These are phyloP conservation scores for Vigna radiata DNA, from an alignment of 306 rosid species.

Conservation along the genomic window DNA sequence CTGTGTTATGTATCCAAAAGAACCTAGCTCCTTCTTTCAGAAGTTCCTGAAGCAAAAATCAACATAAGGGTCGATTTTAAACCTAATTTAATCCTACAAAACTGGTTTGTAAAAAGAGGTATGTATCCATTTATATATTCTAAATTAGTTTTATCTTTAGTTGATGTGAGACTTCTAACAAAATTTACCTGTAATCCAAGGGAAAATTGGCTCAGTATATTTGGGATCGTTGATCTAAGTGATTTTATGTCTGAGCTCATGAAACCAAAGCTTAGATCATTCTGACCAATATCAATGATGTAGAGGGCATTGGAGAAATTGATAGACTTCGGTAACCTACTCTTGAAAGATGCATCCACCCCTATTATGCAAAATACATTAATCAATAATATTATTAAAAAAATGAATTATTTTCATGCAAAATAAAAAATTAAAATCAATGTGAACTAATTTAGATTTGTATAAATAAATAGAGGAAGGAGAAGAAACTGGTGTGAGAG, in stretches of 20 bases:
- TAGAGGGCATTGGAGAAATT: slow-evolving; percentile 68
- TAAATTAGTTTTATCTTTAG: no score
- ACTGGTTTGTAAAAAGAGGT: no score
- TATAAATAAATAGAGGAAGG: slow-evolving; percentile 3
- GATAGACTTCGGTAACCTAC: slow-evolving; percentile 56
- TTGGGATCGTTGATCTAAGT: slow-evolving; percentile 62
- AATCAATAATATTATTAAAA: no score
- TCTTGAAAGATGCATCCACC: slow-evolving; percentile 33
- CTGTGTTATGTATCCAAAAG: slow-evolving; percentile 77
- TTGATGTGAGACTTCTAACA: no score
- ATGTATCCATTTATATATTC: no score
- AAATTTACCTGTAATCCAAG: slow-evolving; percentile 54
- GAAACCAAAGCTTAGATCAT: slow-evolving; percentile 63
- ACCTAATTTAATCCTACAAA: no score
- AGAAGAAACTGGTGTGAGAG: slow-evolving; percentile 48
- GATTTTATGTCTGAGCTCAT: slow-evolving; percentile 49
- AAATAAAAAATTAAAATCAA: no score
- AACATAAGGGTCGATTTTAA: not conserved
- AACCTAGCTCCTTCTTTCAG: slow-evolving; percentile 66
- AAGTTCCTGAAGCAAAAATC: slow-evolving; percentile 54
- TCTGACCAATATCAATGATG: slow-evolving; percentile 76
- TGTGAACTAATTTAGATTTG: not conserved
- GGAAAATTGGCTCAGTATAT: slow-evolving; percentile 53
- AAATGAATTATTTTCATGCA: no score
- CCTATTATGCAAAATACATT: slow-evolving; percentile 33